These are phyloP conservation scores for Pichia kluyveri DNA, from an alignment of 805 yeast species.

Conservation along the genomic window DNA sequence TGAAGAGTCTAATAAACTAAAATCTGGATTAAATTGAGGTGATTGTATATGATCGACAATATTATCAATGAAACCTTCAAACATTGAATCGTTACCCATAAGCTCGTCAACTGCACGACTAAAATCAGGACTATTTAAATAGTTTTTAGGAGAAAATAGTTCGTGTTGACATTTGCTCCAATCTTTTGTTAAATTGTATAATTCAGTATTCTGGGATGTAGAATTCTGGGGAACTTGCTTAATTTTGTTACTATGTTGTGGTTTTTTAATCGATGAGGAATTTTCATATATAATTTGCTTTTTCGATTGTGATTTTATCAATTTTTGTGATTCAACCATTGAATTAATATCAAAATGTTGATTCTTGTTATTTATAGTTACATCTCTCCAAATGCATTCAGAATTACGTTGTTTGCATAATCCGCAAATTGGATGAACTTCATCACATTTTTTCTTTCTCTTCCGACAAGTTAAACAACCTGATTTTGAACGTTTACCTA, in stretches of 20 bases:
- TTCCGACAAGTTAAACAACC: slow-evolving; percentile 35
- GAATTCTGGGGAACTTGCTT: too few species aligned
- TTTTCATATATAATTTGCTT: background rate
- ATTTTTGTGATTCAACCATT: slow-evolving; percentile 13
- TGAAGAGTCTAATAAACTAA: slow-evolving; percentile 6
- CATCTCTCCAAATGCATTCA: slow-evolving; percentile 23
- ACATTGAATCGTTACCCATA: background rate
- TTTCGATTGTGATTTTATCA: background rate
- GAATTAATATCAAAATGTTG: slow-evolving; percentile 9
- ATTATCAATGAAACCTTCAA: slow-evolving; percentile 4
- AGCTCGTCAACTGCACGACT: slow-evolving; percentile 5
- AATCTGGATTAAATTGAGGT: slow-evolving; percentile 9
- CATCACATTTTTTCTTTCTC: slow-evolving; percentile 44
- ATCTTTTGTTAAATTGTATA: too few species aligned
- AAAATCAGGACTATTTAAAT: background rate
- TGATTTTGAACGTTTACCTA: slow-evolving; percentile 26
- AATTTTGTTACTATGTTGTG: too few species aligned
- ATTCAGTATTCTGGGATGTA: too few species aligned
- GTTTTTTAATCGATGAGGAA: background rate
- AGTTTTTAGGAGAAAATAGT: too few species aligned
- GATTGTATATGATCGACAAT: slow-evolving; percentile 12
- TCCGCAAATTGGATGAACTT: slow-evolving; percentile 36
- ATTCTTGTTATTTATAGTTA: slow-evolving; percentile 5
- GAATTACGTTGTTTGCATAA: slow-evolving; percentile 27
- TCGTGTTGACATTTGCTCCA: too few species aligned